These are phyloP conservation scores for Colletotrichum nymphaeae DNA, from an alignment of 2,329 filamentous ascomycete genomes.

Conservation along the genomic window DNA sequence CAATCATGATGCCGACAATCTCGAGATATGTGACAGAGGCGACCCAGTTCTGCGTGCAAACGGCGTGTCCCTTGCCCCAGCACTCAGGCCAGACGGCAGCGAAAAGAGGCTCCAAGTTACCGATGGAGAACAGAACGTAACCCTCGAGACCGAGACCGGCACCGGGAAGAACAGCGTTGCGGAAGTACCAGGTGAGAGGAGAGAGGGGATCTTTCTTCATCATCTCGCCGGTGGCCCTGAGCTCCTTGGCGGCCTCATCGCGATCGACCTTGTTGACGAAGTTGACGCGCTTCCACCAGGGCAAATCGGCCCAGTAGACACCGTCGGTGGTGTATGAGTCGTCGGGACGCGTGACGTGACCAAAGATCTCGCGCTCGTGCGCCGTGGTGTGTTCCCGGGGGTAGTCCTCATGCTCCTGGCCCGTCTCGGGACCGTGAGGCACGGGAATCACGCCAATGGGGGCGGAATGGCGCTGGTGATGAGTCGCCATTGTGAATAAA, in stretches of 20 bases:
- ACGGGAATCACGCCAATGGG: constrained; percentile 65
- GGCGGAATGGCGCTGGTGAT: constrained; percentile 53
- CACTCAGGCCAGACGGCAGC: constrained; percentile 79
- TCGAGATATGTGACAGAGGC: constrained; percentile 90
- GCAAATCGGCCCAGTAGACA: constrained; percentile 93
- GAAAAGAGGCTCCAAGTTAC: constrained; percentile 89
- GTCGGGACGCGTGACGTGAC: constrained; percentile 85
- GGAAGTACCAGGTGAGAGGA: constrained; percentile 87
- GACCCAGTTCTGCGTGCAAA: constrained; percentile 84
- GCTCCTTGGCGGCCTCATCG: constrained; percentile 76
- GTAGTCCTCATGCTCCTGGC: constrained; percentile 61
- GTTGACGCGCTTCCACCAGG: constrained; percentile 72
- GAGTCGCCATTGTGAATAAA: constrained; percentile 39
- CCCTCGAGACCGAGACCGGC: constrained; percentile 93
- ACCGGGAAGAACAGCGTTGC: constrained; percentile 91
- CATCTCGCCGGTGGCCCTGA: constrained; percentile 77
- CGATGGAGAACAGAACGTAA: constrained; percentile 97
- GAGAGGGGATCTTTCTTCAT: constrained; percentile 87
- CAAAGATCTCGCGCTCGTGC: constrained; percentile 73
- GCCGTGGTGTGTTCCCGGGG: constrained; percentile 56
- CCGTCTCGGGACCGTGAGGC: constrained; percentile 63
- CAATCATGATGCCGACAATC: constrained; percentile 93
- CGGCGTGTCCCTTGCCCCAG: constrained; percentile 72
- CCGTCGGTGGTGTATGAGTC: constrained; percentile 88
- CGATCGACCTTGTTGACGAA: constrained; percentile 83